Base-by-base conservation (phyloP, 192 early-diverging fungal genomes). In the Podila verticillata region DNA sequence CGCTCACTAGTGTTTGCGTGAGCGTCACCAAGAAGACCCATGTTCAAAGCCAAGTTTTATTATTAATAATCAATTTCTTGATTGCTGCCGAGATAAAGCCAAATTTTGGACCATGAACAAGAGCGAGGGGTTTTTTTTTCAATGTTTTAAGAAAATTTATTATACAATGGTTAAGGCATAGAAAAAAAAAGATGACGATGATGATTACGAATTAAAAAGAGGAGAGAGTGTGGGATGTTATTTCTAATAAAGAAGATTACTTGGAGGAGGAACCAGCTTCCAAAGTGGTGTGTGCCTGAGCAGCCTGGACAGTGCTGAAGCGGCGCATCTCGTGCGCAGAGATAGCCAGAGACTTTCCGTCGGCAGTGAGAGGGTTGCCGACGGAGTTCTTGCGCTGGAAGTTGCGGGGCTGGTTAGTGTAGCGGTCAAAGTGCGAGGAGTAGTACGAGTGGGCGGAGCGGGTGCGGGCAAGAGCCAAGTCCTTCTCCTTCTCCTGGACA, bases 251-350 rank as follows among this genome's bases (percentile, higher is more conserved):
- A 54, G 3, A 2, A 24, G 51, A 65, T 66, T 78, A 78, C 56
- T 78, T 62, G 22, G 74, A 70, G 28, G 74, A 57, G 54, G 67
- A 13, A 5, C 28, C 58, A 49, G 68, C 48, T 31, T 22, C 63
- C 70, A 91, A 79, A 19, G 86, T 81, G 9, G 68, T 82, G 20
- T 85, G 87, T 24, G 84, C 89, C 49, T 87, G 85, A 73, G 85
- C 82, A 56, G 89, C 90, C 86, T 93, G 92, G 64, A 89, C 88
- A 74, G 89, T 90, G 84, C 89, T 90, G 75, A 93, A 88, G 56
- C 92, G 88, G 63, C 91, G 89, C 83, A 93, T 87, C 78, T 93
- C 91, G 68, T 89, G 73, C 31, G 83, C 73, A 58, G 89, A 89
- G 83, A 93, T 89, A 57, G 74, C 74, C 63, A 93, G 61, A 20